phyloP scores from a whole-genome alignment of 345 rosid species.

The Toxicodendron radicans region DNA sequence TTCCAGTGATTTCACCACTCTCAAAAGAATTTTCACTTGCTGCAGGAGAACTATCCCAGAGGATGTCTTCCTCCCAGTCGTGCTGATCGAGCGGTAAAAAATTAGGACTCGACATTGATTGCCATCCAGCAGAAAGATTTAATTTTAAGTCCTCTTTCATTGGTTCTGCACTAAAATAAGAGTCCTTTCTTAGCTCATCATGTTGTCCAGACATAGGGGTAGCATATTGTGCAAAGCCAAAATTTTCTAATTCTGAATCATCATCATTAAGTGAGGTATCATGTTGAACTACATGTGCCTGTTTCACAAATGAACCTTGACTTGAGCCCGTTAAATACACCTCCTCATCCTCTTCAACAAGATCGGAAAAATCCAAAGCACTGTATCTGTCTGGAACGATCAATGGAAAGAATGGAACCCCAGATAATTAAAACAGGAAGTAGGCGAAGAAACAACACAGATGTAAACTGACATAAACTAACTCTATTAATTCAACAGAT shows the following conservation, averaged over 20 bases:
- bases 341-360: constrained; percentile 93
- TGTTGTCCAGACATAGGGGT: constrained; percentile 30
- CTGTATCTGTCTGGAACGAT: constrained; percentile 59
- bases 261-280: constrained; percentile 42
- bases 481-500: constrained; percentile 1
- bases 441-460: too few species aligned
- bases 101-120: constrained; percentile 43
- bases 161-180: constrained; percentile 63
- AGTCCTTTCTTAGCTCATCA: constrained; percentile 40
- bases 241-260: constrained; percentile 34
- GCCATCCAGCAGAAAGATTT: constrained; percentile 47
- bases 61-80: constrained; percentile 86
- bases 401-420: constrained; percentile 9
- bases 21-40: constrained; percentile 41
- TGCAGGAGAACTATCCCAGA: constrained; percentile 75
- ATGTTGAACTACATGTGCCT: constrained; percentile 37
- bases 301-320: constrained; percentile 38
- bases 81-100: constrained; percentile 82
- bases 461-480: not conserved
- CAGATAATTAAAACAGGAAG: not conserved
- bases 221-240: constrained; percentile 35
- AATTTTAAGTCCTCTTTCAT: constrained; percentile 47
- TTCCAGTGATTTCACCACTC: constrained; percentile 40
- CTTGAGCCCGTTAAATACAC: constrained; percentile 55
- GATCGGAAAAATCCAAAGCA: constrained; percentile 54